Conservation (phyloP, 1,139 yeast genomes). For the Pichia sp. region DNA sequence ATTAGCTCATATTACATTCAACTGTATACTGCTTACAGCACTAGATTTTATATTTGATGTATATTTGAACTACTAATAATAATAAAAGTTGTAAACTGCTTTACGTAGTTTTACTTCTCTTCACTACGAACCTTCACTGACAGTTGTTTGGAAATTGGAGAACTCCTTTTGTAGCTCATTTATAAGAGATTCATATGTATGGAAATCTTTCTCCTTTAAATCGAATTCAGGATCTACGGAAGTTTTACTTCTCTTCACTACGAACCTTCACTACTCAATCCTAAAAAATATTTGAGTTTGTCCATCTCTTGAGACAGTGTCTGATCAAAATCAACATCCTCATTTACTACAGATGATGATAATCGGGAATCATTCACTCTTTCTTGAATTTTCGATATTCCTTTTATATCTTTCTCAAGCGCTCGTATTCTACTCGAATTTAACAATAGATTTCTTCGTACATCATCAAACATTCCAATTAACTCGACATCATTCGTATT, state of each 20-base stretch:
- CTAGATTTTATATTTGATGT: neutral
- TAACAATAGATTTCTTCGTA: conserved; percentile 12
- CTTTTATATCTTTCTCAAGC: conserved; percentile 13
- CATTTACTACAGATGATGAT: neutral
- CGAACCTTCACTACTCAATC: neutral
- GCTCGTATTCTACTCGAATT: conserved; percentile 14
- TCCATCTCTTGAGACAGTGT: conserved; percentile 4
- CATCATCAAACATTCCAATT: conserved; percentile 17
- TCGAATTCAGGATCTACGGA: neutral
- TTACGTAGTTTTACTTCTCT: too few species aligned
- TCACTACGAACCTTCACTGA: too few species aligned
- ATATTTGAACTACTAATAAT: neutral
- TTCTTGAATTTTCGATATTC: conserved; percentile 14
- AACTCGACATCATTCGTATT: conserved; percentile 16
- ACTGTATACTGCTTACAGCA: too few species aligned
- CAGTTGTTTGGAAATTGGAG: too few species aligned
- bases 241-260: neutral
- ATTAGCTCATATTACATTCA: too few species aligned
- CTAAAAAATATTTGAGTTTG: conserved; percentile 6
- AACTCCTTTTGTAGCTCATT: too few species aligned
- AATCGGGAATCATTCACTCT: neutral
- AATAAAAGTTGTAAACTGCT: too few species aligned
- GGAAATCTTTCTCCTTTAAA: too few species aligned
- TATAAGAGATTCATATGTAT: too few species aligned
- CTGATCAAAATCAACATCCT: neutral